A percentile compares a stretch with the other conserved stretches of the same genome.
These are phyloP conservation scores for Aureobasidium sp. DNA, from an alignment of 2,329 filamentous ascomycete genomes.

Conservation along the genomic window DNA sequence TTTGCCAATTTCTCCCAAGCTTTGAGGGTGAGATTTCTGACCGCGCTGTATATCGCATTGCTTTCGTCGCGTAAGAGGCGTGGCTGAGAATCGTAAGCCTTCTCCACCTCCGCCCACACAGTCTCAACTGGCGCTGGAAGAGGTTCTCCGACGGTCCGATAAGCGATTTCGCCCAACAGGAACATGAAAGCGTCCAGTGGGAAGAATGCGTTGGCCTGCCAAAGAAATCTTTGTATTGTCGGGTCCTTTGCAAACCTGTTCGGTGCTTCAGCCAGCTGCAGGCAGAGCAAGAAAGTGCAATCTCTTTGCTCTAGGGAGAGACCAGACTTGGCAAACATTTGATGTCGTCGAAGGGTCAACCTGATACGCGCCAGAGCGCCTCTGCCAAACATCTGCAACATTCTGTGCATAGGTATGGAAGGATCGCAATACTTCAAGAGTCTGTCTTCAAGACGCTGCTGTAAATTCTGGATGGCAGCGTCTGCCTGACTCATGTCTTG, in stretches of 20 bases:
- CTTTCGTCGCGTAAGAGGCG: constrained; percentile 31
- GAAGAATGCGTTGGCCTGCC: constrained; percentile 47
- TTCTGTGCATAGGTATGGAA: constrained; percentile 36
- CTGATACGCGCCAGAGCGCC: constrained; percentile 38
- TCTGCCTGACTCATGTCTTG: constrained; percentile 20
- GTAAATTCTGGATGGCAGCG: constrained; percentile 33
- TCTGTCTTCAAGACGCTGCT: constrained; percentile 35
- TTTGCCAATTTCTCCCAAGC: constrained; percentile 30
- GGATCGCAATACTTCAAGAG: constrained; percentile 42
- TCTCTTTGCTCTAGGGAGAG: constrained; percentile 32
- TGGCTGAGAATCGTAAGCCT: constrained; percentile 38
- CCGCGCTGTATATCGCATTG: constrained; percentile 36
- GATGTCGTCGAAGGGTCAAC: constrained; percentile 40
- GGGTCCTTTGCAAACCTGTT: constrained; percentile 35
- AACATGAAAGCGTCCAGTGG: constrained; percentile 37
- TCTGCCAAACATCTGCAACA: constrained; percentile 39
- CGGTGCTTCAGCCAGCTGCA: constrained; percentile 37
- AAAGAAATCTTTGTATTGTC: constrained; percentile 41
- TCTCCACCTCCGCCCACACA: constrained; percentile 42
- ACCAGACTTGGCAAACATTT: constrained; percentile 23
- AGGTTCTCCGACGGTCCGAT: constrained; percentile 17
- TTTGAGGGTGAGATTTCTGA: constrained; percentile 38
- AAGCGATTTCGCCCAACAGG: constrained; percentile 29
- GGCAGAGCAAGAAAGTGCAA: constrained; percentile 34
- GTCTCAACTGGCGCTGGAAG: constrained; percentile 22